A percentile compares a stretch with the other conserved stretches of the same genome.
phyloP scores from a whole-genome alignment of 1,139 yeast genomes.

The Taphrina flavorubra region DNA sequence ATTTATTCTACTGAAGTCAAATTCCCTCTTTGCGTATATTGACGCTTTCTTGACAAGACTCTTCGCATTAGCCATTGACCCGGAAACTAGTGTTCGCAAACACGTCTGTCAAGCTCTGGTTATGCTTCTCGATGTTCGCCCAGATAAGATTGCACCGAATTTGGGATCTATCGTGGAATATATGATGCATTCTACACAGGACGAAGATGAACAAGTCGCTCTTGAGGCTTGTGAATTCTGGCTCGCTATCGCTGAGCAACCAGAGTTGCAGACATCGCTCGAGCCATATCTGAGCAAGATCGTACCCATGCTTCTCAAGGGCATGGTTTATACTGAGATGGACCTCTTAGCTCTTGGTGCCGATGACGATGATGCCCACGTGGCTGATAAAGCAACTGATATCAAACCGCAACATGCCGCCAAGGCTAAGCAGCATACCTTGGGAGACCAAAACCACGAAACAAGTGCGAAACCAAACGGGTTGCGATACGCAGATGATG shows the following conservation, averaged over 20 bases:
- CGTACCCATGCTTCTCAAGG: conserved; percentile 73
- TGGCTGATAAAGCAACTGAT: conserved; percentile 86
- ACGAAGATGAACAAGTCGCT: conserved; percentile 70
- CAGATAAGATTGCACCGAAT: conserved; percentile 81
- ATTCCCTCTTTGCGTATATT: conserved; percentile 65
- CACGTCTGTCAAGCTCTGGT: conserved; percentile 81
- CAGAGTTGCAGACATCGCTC: conserved; percentile 48
- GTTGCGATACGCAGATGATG: conserved; percentile 43
- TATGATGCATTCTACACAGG: conserved; percentile 76
- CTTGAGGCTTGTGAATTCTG: conserved; percentile 93
- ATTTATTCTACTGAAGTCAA: conserved; percentile 71
- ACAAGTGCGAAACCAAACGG: conserved; percentile 44
- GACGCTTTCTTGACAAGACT: conserved; percentile 70
- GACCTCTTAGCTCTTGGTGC: conserved; percentile 72
- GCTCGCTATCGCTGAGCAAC: conserved; percentile 72
- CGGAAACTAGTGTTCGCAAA: conserved; percentile 66
- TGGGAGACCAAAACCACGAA: conserved; percentile 44
- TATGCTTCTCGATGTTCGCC: conserved; percentile 73
- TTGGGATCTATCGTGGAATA: conserved; percentile 82
- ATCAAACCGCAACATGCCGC: conserved; percentile 79
- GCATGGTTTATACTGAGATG: conserved; percentile 88
- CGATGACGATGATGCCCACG: conserved; percentile 71
- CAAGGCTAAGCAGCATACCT: conserved; percentile 67
- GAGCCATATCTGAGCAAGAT: conserved; percentile 65
- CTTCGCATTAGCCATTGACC: conserved; percentile 65